phyloP scores from a whole-genome alignment of 768 basidiomycete species.

The Albatrellus ellisii region DNA sequence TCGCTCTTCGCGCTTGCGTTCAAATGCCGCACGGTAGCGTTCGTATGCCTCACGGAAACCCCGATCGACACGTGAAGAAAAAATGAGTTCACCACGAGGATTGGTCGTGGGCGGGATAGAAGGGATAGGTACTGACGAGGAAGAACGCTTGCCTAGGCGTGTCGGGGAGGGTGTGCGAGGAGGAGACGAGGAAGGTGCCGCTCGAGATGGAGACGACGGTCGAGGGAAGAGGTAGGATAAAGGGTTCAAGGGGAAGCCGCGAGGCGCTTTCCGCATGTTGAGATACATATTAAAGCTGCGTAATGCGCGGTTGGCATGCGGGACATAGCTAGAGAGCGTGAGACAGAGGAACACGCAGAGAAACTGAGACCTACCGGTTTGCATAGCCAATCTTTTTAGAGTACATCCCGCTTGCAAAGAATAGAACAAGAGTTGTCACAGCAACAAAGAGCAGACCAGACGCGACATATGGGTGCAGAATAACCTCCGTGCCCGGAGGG shows the following conservation, averaged over 20 bases:
- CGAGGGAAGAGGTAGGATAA: slow-evolving; percentile 46
- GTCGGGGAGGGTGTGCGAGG: slow-evolving; percentile 26
- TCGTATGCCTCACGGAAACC: slow-evolving; percentile 86
- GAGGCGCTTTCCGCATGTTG: slow-evolving; percentile 76
- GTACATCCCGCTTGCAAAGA: slow-evolving; percentile 96
- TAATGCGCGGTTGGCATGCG: slow-evolving; percentile 85
- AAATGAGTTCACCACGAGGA: slow-evolving; percentile 93
- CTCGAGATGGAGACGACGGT: slow-evolving; percentile 19
- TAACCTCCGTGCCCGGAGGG: slow-evolving; percentile 25
- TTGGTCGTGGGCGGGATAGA: slow-evolving; percentile 85
- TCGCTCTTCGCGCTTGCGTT: slow-evolving; percentile 58
- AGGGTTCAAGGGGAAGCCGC: slow-evolving; percentile 44
- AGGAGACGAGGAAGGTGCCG: slow-evolving; percentile 22
- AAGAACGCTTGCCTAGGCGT: slow-evolving; percentile 21
- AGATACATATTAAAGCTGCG: slow-evolving; percentile 94
- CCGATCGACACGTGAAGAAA: slow-evolving; percentile 77
- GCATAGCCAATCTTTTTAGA: slow-evolving; percentile 93
- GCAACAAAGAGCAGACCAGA: slow-evolving; percentile 77
- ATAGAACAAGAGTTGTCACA: slow-evolving; percentile 81
- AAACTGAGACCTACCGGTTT: slow-evolving; percentile 61
- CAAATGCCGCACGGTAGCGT: slow-evolving; percentile 80
- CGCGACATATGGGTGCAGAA: slow-evolving; percentile 60
- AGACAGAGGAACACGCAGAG: slow-evolving; percentile 1
- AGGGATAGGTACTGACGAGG: slow-evolving; percentile 39
- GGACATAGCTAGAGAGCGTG: slow-evolving; percentile 63